Percentiles rank a stretch among this genome's conserved stretches.
Evolutionary conservation across 2,329 filamentous ascomycete genomes (phyloP).

Genomic region (Cadophora gregata): DNA sequence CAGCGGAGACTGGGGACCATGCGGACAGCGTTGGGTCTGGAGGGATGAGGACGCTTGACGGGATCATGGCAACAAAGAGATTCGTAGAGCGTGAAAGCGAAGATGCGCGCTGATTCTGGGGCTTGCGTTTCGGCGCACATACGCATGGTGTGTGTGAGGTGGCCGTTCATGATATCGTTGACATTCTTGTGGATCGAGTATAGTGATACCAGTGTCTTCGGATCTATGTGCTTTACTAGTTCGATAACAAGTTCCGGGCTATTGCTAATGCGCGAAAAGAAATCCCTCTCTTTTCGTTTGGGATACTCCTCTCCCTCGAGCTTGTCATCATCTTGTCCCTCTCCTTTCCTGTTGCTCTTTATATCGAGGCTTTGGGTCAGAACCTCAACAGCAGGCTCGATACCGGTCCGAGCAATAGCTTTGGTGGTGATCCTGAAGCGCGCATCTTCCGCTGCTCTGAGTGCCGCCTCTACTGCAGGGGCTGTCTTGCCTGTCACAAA

Average conservation of each 20-base stretch:
- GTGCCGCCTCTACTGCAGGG: background rate
- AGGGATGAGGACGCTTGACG: conserved; percentile 47
- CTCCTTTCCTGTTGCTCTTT: background rate
- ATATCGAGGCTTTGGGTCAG: background rate
- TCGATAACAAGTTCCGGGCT: conserved; percentile 14
- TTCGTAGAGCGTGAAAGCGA: conserved; percentile 65
- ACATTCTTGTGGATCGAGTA: conserved; percentile 11
- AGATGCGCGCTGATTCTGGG: conserved; percentile 61
- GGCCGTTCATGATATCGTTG: conserved; percentile 54
- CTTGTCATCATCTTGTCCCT: conserved; percentile 6
- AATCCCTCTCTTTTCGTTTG: background rate
- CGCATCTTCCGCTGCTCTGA: background rate
- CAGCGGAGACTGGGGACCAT: conserved; percentile 69
- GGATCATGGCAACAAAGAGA: conserved; percentile 66
- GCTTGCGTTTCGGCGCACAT: conserved; percentile 60
- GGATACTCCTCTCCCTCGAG: conserved; percentile 10
- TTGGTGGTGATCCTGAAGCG: background rate
- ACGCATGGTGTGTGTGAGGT: conserved; percentile 64
- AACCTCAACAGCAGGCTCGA: background rate
- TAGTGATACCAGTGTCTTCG: background rate
- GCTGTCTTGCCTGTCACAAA: background rate
- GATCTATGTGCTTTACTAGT: background rate
- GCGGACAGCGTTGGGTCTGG: conserved; percentile 47
- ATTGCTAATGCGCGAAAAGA: conserved; percentile 10
- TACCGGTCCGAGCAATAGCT: background rate